phyloP scores from a whole-genome alignment of 495 filamentous ascomycete genomes.

The Cladorrhinum samala region DNA sequence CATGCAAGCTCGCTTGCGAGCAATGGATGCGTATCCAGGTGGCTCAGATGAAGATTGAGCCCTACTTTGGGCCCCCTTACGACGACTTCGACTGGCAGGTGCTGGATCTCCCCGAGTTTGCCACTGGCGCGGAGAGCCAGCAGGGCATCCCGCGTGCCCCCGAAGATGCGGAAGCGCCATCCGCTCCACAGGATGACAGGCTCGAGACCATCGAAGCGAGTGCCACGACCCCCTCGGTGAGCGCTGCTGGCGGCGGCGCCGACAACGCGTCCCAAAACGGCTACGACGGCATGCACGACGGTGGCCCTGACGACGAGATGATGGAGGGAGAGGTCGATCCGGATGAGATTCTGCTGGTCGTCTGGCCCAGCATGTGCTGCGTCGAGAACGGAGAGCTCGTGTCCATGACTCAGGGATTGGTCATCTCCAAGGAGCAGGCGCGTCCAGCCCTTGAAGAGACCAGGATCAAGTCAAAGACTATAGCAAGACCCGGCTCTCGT shows the following conservation, averaged over 20 bases:
- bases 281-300: not conserved
- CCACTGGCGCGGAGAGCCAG: constrained; percentile 13
- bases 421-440: constrained; percentile 35
- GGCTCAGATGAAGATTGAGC: constrained; percentile 32
- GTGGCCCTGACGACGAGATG: constrained; percentile 5
- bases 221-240: not conserved
- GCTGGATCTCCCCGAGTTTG: constrained; percentile 31
- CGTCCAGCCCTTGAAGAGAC: constrained; percentile 30
- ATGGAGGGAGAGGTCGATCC: constrained; percentile 28
- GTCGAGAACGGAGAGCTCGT: constrained; percentile 32
- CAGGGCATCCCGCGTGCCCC: not conserved
- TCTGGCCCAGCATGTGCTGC: constrained; percentile 35
- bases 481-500: constrained; percentile 19
- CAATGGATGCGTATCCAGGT: constrained; percentile 34
- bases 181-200: constrained; percentile 8
- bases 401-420: constrained; percentile 31
- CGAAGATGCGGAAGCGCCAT: constrained; percentile 6
- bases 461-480: constrained; percentile 13
- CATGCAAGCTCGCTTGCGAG: constrained; percentile 28
- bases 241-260: constrained; percentile 1
- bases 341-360: constrained; percentile 31
- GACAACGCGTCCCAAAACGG: not conserved
- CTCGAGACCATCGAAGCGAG: constrained; percentile 20
- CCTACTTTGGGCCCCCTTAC: constrained; percentile 34
- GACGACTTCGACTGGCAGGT: constrained; percentile 38